phyloP scores from a whole-genome alignment of 768 basidiomycete species.

The Boletus rubroflammeus region DNA sequence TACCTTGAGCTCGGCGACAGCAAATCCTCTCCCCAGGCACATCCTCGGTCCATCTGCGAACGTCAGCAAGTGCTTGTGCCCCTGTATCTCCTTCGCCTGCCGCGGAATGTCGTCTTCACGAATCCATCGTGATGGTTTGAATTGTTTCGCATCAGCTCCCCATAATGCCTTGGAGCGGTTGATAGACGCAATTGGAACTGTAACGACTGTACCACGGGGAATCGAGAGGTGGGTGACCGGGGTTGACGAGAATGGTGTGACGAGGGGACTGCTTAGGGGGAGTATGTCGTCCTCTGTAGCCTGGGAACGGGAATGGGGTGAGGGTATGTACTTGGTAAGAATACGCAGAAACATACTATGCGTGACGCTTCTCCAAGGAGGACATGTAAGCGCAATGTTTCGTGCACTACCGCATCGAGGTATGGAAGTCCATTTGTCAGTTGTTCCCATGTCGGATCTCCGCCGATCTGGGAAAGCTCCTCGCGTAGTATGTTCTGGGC shows the following conservation, averaged over 20 bases:
- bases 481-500: slow-evolving; percentile 46
- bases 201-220: slow-evolving; percentile 45
- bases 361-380: slow-evolving; percentile 27
- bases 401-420: slow-evolving; percentile 50
- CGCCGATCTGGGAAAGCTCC: slow-evolving; percentile 42
- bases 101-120: slow-evolving; percentile 24
- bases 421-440: slow-evolving; percentile 47
- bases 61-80: slow-evolving; percentile 26
- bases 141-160: slow-evolving; percentile 58
- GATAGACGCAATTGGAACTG: slow-evolving; percentile 41
- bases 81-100: slow-evolving; percentile 34
- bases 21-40: slow-evolving; percentile 30
- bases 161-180: slow-evolving; percentile 54
- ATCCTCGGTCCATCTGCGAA: slow-evolving; percentile 30
- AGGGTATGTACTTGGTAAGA: not conserved
- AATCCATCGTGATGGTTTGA: slow-evolving; percentile 64
- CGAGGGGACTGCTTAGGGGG: slow-evolving; percentile 48
- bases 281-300: slow-evolving; percentile 53
- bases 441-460: slow-evolving; percentile 54
- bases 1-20: slow-evolving; percentile 28
- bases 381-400: slow-evolving; percentile 43
- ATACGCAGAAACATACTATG: slow-evolving; percentile 2
- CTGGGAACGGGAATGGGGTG: slow-evolving; percentile 27
- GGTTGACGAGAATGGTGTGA: slow-evolving; percentile 35
- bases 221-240: slow-evolving; percentile 38